These are phyloP conservation scores for Lentinula aciculospora DNA, from an alignment of 768 basidiomycete genomes.

Conservation along the genomic window DNA sequence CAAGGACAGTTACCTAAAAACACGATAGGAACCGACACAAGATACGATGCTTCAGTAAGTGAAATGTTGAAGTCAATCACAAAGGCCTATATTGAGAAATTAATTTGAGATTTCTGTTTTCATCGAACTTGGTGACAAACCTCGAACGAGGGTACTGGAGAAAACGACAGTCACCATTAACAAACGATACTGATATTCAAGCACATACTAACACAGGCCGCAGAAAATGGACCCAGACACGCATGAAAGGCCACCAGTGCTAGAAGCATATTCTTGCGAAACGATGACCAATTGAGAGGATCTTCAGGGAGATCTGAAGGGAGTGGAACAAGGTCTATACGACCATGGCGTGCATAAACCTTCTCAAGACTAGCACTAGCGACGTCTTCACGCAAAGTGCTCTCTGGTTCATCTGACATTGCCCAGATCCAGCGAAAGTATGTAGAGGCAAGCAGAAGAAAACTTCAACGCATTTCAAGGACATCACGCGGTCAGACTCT, in stretches of 20 bases:
- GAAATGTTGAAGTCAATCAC: neutral
- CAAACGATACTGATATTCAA: neutral
- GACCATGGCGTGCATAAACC: neutral
- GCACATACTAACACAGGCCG: neutral
- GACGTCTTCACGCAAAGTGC: neutral
- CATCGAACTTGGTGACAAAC: neutral
- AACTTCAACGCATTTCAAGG: neutral
- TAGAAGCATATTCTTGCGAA: neutral
- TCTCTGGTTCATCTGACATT: neutral
- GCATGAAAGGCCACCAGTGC: neutral
- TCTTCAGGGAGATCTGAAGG: constrained; percentile 2
- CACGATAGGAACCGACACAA: neutral
- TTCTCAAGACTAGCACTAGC: neutral
- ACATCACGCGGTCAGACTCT: neutral
- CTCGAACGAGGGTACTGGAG: constrained; percentile 1
- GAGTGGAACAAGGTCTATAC: neutral
- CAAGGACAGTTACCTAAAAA: neutral
- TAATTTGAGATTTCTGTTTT: neutral
- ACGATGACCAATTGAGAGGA: constrained; percentile 2
- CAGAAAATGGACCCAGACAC: constrained; percentile 2
- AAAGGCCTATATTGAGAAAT: neutral
- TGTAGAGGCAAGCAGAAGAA: too few relatives aligned
- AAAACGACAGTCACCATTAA: neutral
- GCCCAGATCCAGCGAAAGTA: neutral
- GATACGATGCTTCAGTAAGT: constrained; percentile 1